These are phyloP conservation scores for Suillus weaverae DNA, from an alignment of 768 basidiomycete genomes.

Conservation along the genomic window DNA sequence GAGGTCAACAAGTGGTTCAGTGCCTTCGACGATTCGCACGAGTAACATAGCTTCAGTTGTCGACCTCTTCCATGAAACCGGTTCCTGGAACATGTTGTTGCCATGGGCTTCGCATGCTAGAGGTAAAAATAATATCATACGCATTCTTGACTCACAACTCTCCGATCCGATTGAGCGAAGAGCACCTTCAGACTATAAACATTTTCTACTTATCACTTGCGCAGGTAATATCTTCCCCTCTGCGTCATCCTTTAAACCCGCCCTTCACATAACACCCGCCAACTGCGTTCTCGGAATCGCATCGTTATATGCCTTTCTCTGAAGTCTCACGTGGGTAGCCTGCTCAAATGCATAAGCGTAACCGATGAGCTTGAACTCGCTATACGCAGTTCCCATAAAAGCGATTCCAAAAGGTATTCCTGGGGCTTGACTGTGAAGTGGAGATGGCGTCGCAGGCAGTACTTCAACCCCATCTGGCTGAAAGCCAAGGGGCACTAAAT, in stretches of 20 bases:
- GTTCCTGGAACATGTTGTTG: too few relatives aligned
- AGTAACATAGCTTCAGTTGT: too few relatives aligned
- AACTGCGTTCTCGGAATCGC: slow-evolving; percentile 60
- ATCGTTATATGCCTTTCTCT: slow-evolving; percentile 45
- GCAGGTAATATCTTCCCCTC: not conserved
- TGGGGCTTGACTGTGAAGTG: slow-evolving; percentile 31
- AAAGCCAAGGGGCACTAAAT: slow-evolving; percentile 44
- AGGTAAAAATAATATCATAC: slow-evolving; percentile 29
- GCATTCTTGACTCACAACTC: slow-evolving; percentile 31
- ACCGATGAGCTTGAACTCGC: slow-evolving; percentile 43
- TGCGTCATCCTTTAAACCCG: slow-evolving; percentile 21
- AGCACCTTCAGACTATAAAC: not conserved
- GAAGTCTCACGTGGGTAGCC: slow-evolving; percentile 51
- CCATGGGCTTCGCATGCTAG: slow-evolving; percentile 50
- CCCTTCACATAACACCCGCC: slow-evolving; percentile 27
- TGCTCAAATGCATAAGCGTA: slow-evolving; percentile 54
- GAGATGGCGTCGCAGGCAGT: slow-evolving; percentile 36
- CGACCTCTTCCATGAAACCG: slow-evolving; percentile 34
- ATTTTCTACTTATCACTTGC: not conserved
- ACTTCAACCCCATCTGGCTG: slow-evolving; percentile 32
- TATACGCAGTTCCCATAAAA: slow-evolving; percentile 47
- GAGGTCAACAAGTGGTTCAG: too few relatives aligned
- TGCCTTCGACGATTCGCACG: too few relatives aligned
- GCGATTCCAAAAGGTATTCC: slow-evolving; percentile 44
- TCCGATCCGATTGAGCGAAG: slow-evolving; percentile 18